Conservation (phyloP, 208 protist genomes). For the Trypanosoma boissoni region DNA sequence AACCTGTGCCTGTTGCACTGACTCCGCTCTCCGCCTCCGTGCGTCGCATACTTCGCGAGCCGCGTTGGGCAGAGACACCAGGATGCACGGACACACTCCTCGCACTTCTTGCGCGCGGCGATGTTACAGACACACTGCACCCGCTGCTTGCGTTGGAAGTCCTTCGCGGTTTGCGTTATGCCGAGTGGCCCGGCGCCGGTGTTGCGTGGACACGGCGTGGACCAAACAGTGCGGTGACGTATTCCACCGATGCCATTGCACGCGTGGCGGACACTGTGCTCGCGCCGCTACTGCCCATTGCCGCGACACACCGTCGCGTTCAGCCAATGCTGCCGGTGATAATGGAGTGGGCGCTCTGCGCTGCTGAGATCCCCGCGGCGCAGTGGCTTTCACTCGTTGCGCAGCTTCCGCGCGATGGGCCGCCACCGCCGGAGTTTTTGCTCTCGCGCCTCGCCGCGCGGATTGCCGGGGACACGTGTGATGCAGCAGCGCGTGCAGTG, state of each 20-base stretch:
- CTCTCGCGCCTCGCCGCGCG: too few species aligned
- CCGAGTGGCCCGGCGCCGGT: slow-evolving; percentile 21
- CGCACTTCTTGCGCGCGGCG: slow-evolving; percentile 5
- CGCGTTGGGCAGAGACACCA: slow-evolving; percentile 8
- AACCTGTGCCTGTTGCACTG: too few species aligned
- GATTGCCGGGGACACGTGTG: too few species aligned
- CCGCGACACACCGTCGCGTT: slow-evolving; percentile 33
- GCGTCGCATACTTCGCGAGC: slow-evolving; percentile 15
- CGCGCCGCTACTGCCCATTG: slow-evolving; percentile 16
- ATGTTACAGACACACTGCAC: slow-evolving; percentile 28
- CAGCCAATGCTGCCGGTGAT: slow-evolving; percentile 39
- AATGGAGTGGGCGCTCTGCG: slow-evolving; percentile 53
- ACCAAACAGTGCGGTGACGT: too few species aligned
- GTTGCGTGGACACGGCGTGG: slow-evolving; percentile 16
- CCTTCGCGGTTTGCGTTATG: slow-evolving; percentile 43
- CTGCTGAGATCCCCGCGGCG: slow-evolving; percentile 31
- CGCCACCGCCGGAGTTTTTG: slow-evolving; percentile 28
- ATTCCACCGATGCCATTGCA: too few species aligned
- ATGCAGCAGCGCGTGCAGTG: too few species aligned
- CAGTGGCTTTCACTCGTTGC: slow-evolving; percentile 41
- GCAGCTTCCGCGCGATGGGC: slow-evolving; percentile 4
- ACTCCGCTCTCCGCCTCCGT: slow-evolving; percentile 17
- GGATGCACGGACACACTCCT: slow-evolving; percentile 13
- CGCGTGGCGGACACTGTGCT: slow-evolving; percentile 8
- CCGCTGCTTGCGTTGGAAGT: slow-evolving; percentile 57